Conservation (phyloP, 2,329 filamentous ascomycete genomes). For the Diaporthe humulicola region DNA sequence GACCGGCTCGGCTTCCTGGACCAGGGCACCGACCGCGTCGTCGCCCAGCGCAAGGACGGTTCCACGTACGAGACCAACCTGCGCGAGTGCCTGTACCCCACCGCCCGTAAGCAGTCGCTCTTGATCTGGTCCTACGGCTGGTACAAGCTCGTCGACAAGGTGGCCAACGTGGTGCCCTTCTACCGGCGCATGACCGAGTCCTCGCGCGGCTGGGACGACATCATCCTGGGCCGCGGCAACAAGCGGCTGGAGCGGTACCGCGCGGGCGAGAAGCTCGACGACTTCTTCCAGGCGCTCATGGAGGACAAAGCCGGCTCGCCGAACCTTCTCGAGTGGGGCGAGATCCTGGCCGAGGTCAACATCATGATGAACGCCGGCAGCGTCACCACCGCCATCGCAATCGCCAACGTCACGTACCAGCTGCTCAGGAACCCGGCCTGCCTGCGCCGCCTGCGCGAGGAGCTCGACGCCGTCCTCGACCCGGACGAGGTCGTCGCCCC, state of each 20-base stretch:
- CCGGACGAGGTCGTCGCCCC: conserved; percentile 58
- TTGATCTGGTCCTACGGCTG: conserved; percentile 65
- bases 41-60: conserved; percentile 60
- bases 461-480: conserved; percentile 60
- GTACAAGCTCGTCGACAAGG: conserved; percentile 61
- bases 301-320: conserved; percentile 57
- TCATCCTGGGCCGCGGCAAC: conserved; percentile 60
- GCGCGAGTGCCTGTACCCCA: conserved; percentile 65
- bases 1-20: conserved; percentile 66
- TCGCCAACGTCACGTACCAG: conserved; percentile 63
- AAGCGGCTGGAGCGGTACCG: conserved; percentile 59
- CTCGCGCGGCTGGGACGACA: conserved; percentile 59
- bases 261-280: conserved; percentile 67
- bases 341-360: conserved; percentile 68
- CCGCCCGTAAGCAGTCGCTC: conserved; percentile 62
- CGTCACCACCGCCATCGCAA: conserved; percentile 59
- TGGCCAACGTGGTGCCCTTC: conserved; percentile 61
- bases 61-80: conserved; percentile 59
- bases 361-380: conserved; percentile 67
- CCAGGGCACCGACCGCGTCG: conserved; percentile 58
- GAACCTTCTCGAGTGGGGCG: conserved; percentile 66
- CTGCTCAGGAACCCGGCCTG: conserved; percentile 61
- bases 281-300: conserved; percentile 71
- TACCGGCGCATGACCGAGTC: conserved; percentile 56
- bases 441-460: conserved; percentile 56